These are phyloP conservation scores for Diaporthe aspalathi DNA, from an alignment of 2,329 filamentous ascomycete species.

Conservation along the genomic window DNA sequence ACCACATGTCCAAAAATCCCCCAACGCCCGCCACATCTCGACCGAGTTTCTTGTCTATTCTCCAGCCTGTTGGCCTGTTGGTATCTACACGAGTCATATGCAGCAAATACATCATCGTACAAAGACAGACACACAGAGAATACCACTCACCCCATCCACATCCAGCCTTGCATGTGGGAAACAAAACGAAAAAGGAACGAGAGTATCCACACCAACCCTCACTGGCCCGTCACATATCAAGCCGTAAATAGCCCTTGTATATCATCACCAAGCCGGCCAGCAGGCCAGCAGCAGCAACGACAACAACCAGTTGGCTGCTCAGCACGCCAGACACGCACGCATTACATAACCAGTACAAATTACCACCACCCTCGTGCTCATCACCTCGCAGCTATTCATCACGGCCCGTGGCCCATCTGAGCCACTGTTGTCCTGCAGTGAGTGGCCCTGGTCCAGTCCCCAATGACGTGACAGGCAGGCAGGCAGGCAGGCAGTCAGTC, in stretches of 20 bases:
- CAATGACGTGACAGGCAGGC: conserved; percentile 7
- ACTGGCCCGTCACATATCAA: conserved; percentile 4
- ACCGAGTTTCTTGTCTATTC: conserved; percentile 13
- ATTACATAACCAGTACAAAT: conserved; percentile 11
- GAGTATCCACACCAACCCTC: conserved; percentile 24
- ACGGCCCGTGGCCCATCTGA: background rate
- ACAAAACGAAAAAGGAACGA: background rate
- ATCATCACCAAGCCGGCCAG: conserved; percentile 6
- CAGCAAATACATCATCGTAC: conserved; percentile 42
- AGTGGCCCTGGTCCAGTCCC: background rate
- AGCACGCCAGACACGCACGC: conserved; percentile 1
- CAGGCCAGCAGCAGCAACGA: background rate
- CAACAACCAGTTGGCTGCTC: background rate
- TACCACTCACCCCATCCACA: background rate
- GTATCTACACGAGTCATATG: conserved; percentile 35
- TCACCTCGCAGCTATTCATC: background rate
- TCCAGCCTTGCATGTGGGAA: background rate
- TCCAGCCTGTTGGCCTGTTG: conserved; percentile 37
- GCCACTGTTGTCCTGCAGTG: conserved; percentile 12
- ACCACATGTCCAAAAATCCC: conserved; percentile 1
- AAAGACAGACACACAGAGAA: background rate
- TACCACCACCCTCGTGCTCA: background rate
- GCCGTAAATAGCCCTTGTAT: conserved; percentile 33
- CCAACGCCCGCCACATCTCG: background rate
- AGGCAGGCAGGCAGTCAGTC: background rate